Percentiles rank a stretch among this genome's conserved stretches.
phyloP scores from a whole-genome alignment of 2,329 filamentous ascomycete genomes.

The Verruconis gallopava region DNA sequence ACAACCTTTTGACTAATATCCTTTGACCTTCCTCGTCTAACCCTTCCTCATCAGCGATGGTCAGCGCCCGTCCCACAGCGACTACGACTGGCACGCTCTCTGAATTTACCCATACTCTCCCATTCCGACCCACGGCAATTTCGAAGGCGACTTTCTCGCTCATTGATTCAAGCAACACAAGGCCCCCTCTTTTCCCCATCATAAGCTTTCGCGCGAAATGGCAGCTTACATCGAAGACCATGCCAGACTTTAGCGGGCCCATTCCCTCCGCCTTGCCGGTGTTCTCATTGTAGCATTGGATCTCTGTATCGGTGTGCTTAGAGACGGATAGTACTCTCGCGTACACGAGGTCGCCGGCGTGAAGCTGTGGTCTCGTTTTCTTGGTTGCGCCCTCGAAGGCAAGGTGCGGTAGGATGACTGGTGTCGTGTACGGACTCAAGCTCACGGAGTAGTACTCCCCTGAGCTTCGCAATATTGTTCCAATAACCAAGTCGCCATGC shows the following conservation, averaged over 20 bases:
- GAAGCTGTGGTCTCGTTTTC: conserved; percentile 75
- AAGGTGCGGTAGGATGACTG: conserved; percentile 66
- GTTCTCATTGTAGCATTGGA: conserved; percentile 69
- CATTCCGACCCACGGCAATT: conserved; percentile 85
- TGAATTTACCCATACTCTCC: conserved; percentile 81
- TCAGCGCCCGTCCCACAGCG: conserved; percentile 64
- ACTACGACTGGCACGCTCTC: conserved; percentile 60
- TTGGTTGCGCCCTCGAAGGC: conserved; percentile 89
- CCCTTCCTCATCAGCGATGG: conserved; percentile 57
- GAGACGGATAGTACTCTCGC: conserved; percentile 68
- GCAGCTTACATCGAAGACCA: conserved; percentile 69
- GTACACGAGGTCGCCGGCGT: conserved; percentile 69
- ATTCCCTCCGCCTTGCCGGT: conserved; percentile 85
- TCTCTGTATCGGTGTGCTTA: conserved; percentile 74
- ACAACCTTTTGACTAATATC: conserved; percentile 53
- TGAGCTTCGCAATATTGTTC: conserved; percentile 63
- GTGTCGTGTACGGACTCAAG: conserved; percentile 50
- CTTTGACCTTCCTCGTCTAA: conserved; percentile 54
- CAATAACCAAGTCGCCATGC: conserved; percentile 77
- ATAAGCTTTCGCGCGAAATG: conserved; percentile 73
- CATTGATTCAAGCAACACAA: conserved; percentile 68
- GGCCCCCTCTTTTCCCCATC: conserved; percentile 39
- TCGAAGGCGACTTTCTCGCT: conserved; percentile 80
- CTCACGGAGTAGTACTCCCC: conserved; percentile 69
- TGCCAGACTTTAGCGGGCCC: conserved; percentile 71